These are phyloP conservation scores for Aquilaria sinensis DNA, from an alignment of 345 rosid genomes.

Conservation along the genomic window DNA sequence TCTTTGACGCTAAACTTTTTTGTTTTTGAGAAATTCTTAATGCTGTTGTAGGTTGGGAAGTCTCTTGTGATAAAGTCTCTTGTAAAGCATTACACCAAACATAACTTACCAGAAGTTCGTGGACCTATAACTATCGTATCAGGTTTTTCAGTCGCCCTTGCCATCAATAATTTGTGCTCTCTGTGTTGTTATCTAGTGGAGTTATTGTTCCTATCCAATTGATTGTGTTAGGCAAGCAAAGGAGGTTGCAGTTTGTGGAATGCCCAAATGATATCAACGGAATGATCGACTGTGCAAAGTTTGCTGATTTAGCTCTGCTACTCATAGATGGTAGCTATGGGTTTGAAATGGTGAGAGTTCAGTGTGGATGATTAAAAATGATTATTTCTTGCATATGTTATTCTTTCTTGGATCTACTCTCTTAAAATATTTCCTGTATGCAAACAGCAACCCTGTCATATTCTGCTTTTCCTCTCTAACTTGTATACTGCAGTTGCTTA, in stretches of 20 bases:
- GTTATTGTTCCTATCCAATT: conserved; percentile 11
- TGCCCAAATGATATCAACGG: conserved; percentile 97
- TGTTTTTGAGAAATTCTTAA: not conserved
- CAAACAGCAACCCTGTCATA: not conserved
- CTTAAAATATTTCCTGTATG: not conserved
- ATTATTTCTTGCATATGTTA: not conserved
- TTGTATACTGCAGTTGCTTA: not conserved
- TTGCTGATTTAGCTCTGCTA: conserved; percentile 87
- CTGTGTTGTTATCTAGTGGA: conserved; percentile 8
- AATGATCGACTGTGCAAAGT: conserved; percentile 91
- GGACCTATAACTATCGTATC: conserved; percentile 88
- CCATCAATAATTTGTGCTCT: conserved; percentile 1
- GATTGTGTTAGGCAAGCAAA: conserved; percentile 52
- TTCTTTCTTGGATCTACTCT: conserved; percentile 1
- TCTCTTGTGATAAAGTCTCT: conserved; percentile 76
- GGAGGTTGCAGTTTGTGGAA: conserved; percentile 85
- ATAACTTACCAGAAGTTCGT: conserved; percentile 78
- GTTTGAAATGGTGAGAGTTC: conserved; percentile 79
- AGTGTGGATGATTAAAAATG: conserved; percentile 4
- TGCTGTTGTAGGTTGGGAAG: conserved; percentile 71
- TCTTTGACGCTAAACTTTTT: not conserved
- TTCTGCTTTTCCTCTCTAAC: not conserved
- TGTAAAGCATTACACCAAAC: conserved; percentile 68
- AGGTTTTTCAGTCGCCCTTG: conserved; percentile 31
- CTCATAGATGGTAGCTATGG: conserved; percentile 94